Evolutionary conservation across 2,329 filamentous ascomycete species (phyloP).

Genomic region (Pyricularia pennisetigena): DNA sequence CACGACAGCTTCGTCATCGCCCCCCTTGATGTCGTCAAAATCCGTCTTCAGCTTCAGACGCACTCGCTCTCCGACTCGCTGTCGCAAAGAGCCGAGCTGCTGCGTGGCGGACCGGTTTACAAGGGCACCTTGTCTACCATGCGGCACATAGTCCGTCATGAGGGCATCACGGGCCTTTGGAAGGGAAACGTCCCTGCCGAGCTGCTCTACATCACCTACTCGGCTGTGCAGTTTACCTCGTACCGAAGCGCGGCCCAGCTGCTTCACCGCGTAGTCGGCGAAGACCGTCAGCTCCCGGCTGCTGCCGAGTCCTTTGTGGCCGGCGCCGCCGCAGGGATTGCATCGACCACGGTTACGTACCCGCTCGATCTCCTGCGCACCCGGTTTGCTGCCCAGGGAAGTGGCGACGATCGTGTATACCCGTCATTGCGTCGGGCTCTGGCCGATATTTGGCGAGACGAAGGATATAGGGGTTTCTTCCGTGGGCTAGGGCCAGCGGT

Average conservation of each 20-base stretch:
- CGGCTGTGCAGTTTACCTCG: slow-evolving; percentile 78
- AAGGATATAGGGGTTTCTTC: slow-evolving; percentile 77
- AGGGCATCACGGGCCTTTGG: slow-evolving; percentile 84
- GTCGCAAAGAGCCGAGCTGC: slow-evolving; percentile 32
- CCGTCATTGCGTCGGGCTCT: slow-evolving; percentile 58
- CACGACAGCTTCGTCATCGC: slow-evolving; percentile 72
- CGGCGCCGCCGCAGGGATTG: slow-evolving; percentile 72
- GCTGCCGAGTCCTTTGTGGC: slow-evolving; percentile 72
- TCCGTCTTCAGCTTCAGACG: slow-evolving; percentile 87
- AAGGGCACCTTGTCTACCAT: slow-evolving; percentile 71
- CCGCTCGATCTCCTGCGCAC: slow-evolving; percentile 89
- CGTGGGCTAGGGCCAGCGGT: slow-evolving; percentile 74
- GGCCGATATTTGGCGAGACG: slow-evolving; percentile 60
- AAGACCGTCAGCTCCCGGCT: slow-evolving; percentile 42
- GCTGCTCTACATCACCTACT: slow-evolving; percentile 86
- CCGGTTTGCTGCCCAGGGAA: slow-evolving; percentile 89
- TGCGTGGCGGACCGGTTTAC: slow-evolving; percentile 44
- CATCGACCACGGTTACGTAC: slow-evolving; percentile 78
- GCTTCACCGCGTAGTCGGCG: slow-evolving; percentile 38
- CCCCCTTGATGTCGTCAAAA: slow-evolving; percentile 95
- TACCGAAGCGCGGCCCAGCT: slow-evolving; percentile 68
- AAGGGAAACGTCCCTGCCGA: slow-evolving; percentile 97
- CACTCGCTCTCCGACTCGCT: slow-evolving; percentile 72
- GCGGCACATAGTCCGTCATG: slow-evolving; percentile 64
- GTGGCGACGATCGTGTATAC: slow-evolving; percentile 63